Base-by-base conservation (phyloP, 495 filamentous ascomycete species). In the Xylaria curta region DNA sequence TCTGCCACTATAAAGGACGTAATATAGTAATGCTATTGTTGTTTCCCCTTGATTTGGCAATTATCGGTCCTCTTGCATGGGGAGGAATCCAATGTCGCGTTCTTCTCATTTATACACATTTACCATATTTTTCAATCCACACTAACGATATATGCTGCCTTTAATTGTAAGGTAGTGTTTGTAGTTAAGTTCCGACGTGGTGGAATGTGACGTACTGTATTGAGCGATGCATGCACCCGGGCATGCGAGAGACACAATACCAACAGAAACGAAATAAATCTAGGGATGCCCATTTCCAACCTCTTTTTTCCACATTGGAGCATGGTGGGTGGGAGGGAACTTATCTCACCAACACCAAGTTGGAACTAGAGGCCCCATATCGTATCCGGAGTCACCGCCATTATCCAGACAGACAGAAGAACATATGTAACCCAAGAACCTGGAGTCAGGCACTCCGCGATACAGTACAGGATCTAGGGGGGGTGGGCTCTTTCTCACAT, bases 401-500 rank as follows among this genome's bases (percentile, higher is more conserved):
- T 60, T 60, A 21, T 38, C 19, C 28, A 40, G 19, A 5, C n/a
- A 12, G 54, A 33, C 31, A 10, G 9, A 49, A 19, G 19, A 63
- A 42, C 3, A 24, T 63, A n/a, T 28, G 36, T 8, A 63, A 44
- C 36, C 31, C 36, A 26, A 44, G 49, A 33, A 68, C 28, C 33
- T 69, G 67, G 54, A 69, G 56, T 69, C n/a, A 56, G 56, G 42
- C 36, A 26, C 40, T 69, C 67, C 67, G 67, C 31, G 67, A 69
- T 69, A 69, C 66, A 59, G 66, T 49, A 51, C 42, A 46, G 19
- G 17, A 51, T 44, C 15, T 40, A n/a, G 13, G 17, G 42, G 12
- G 21, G 40, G 24, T 31, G 40, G 24, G 21, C 62, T 40, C 62
- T 44, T 46, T 66, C 46, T 31, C 44, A 51, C 42, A 47, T 26